phyloP scores from a whole-genome alignment of 2,329 filamentous ascomycete species.

The Cladorrhinum sp. region DNA sequence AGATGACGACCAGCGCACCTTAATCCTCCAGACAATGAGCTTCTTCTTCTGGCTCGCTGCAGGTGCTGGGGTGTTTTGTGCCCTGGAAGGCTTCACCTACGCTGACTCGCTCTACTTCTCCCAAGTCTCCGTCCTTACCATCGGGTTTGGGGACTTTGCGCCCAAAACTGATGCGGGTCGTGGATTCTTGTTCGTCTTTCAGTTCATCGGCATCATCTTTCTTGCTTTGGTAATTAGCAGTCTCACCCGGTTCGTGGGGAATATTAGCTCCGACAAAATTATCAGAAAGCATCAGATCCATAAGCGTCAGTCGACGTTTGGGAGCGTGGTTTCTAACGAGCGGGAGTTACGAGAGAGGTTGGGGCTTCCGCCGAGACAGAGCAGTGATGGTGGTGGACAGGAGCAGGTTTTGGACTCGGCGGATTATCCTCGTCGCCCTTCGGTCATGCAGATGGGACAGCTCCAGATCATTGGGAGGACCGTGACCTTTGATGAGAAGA shows the following conservation, averaged over 20 bases:
- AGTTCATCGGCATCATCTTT: slow-evolving; percentile 66
- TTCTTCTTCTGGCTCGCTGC: slow-evolving; percentile 68
- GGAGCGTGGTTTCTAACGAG: slow-evolving; percentile 51
- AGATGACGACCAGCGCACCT: slow-evolving; percentile 63
- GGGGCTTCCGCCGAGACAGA: slow-evolving; percentile 31
- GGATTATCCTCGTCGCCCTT: slow-evolving; percentile 11
- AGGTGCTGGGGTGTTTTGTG: slow-evolving; percentile 59
- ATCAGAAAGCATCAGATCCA: slow-evolving; percentile 57
- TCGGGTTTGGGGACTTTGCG: slow-evolving; percentile 63
- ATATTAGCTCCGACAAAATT: slow-evolving; percentile 61
- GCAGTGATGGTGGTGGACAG: slow-evolving; percentile 12
- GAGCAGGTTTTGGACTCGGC: slow-evolving; percentile 10
- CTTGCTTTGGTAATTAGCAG: slow-evolving; percentile 66
- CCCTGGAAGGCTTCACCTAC: slow-evolving; percentile 56
- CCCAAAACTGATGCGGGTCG: slow-evolving; percentile 49
- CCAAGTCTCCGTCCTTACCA: slow-evolving; percentile 57
- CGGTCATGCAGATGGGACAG: slow-evolving; percentile 32
- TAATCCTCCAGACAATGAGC: slow-evolving; percentile 68
- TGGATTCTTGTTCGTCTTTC: slow-evolving; percentile 64
- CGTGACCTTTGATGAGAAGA: slow-evolving; percentile 34
- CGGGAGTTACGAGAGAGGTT: slow-evolving; percentile 44
- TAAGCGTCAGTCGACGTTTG: slow-evolving; percentile 51
- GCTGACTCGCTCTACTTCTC: slow-evolving; percentile 60
- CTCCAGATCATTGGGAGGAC: slow-evolving; percentile 34
- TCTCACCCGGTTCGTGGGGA: slow-evolving; percentile 57